phyloP scores from a whole-genome alignment of 75 land plant species.

The Ceratopteris richardii region DNA sequence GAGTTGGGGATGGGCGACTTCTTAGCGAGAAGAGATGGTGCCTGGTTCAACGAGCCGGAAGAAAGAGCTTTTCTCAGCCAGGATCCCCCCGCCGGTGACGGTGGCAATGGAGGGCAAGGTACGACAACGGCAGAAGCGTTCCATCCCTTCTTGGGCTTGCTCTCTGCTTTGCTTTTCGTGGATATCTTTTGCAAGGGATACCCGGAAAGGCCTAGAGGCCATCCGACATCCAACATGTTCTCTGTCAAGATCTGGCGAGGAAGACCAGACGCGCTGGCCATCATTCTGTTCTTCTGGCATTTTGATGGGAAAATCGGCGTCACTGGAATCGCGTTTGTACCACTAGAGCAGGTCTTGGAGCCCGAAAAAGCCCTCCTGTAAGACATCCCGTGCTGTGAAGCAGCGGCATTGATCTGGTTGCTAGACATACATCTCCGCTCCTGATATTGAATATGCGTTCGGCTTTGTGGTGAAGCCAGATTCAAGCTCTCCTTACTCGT shows the following conservation, averaged over 20 bases:
- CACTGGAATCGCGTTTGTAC: too few species aligned
- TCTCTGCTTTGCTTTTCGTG: neutral
- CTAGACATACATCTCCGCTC: neutral
- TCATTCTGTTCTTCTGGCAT: constrained; percentile 4
- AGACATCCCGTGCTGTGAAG: neutral
- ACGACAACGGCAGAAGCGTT: neutral
- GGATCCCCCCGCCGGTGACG: neutral
- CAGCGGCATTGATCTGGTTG: neutral
- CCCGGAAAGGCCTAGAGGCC: constrained; percentile 2
- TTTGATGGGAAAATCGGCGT: neutral
- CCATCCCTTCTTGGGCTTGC: neutral
- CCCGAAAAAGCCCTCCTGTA: neutral
- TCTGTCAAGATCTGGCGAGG: neutral
- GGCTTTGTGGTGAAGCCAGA: neutral
- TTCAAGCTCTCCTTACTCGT: constrained; percentile 1
- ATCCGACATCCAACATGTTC: neutral
- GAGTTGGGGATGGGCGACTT: neutral
- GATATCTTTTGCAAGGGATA: neutral
- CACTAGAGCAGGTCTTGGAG: neutral
- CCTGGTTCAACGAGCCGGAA: neutral
- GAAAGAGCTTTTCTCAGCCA: constrained; percentile 1
- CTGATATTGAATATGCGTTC: neutral
- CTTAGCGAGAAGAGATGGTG: neutral
- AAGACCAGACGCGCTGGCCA: neutral
- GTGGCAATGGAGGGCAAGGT: neutral